Percentiles rank a stretch among this genome's conserved stretches.
Evolutionary conservation across 352 stramenopile genomes (phyloP).

Genomic region (Pythium scleroteichum): DNA sequence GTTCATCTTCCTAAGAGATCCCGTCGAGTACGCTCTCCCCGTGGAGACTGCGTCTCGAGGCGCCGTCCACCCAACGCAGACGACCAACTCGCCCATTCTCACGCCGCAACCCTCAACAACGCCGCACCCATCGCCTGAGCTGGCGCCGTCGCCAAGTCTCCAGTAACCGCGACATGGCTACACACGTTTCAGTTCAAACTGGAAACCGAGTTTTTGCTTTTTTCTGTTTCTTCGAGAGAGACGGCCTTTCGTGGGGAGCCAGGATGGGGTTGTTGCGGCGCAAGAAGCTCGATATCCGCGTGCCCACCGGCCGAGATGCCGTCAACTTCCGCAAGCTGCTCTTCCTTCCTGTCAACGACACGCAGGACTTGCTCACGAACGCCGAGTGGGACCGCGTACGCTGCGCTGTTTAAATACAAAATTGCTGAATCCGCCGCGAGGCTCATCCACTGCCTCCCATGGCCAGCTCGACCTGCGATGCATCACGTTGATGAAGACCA

Average conservation of each 20-base stretch:
- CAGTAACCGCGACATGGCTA: background rate
- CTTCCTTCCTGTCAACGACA: slow-evolving; percentile 71
- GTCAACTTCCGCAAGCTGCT: slow-evolving; percentile 82
- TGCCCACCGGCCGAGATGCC: slow-evolving; percentile 67
- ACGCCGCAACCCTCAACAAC: background rate
- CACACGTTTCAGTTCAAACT: background rate
- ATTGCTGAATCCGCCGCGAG: too few relatives aligned
- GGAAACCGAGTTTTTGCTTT: too few relatives aligned
- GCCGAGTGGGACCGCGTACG: slow-evolving; percentile 67
- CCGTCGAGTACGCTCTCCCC: slow-evolving; percentile 28
- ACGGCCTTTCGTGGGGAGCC: background rate
- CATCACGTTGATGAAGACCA: slow-evolving; percentile 79
- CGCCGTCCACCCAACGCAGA: background rate
- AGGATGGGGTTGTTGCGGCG: slow-evolving; percentile 62
- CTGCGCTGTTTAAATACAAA: too few relatives aligned
- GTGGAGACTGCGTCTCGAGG: background rate
- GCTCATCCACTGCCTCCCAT: too few relatives aligned
- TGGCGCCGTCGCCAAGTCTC: background rate
- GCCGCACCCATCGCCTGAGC: background rate
- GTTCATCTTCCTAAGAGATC: slow-evolving; percentile 33
- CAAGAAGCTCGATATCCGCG: slow-evolving; percentile 67
- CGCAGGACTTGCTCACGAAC: slow-evolving; percentile 65
- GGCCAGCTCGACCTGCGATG: slow-evolving; percentile 82
- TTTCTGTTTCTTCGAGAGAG: too few relatives aligned
- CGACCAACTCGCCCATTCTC: background rate